Evolutionary conservation across 495 filamentous ascomycete species (phyloP).

Genomic region (Stereocaulon alpinum): DNA sequence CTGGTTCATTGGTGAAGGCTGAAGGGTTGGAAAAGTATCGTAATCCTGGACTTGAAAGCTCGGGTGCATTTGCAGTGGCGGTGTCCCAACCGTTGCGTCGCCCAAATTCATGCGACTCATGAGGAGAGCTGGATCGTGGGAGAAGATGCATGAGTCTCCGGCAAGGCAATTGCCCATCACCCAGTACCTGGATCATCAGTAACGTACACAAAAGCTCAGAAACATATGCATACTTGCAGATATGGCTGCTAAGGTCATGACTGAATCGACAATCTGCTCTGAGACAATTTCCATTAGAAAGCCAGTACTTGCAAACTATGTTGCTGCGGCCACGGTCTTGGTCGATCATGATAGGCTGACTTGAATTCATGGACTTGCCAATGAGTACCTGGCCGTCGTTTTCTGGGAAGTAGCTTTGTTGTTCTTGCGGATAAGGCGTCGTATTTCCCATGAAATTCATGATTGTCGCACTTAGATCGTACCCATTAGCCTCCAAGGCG

Average conservation of each 20-base stretch:
- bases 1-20: conserved; percentile 51
- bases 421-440: conserved; percentile 22
- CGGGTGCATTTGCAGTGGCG: conserved; percentile 45
- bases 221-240: conserved; percentile 76
- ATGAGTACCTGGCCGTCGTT: conserved; percentile 54
- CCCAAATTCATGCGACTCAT: conserved; percentile 56
- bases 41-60: conserved; percentile 80
- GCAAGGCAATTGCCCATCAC: conserved; percentile 93
- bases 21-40: conserved; percentile 78
- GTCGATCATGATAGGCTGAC: conserved; percentile 63
- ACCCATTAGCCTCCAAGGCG: conserved; percentile 78
- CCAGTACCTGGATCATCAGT: conserved; percentile 63
- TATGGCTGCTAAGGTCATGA: conserved; percentile 86
- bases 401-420: conserved; percentile 18
- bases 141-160: conserved; percentile 91
- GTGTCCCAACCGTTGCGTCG: conserved; percentile 41
- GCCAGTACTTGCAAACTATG: conserved; percentile 91
- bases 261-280: conserved; percentile 95
- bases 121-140: conserved; percentile 84
- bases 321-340: conserved; percentile 53
- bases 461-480: conserved; percentile 86
- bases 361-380: conserved; percentile 79
- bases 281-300: conserved; percentile 85
- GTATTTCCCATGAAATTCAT: conserved; percentile 65
- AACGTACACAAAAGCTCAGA: conserved; percentile 2